Percentiles rank a stretch among this genome's conserved stretches.
Conservation (phyloP, 1,284 basidiomycete species). For the Flammula alnicola region DNA sequence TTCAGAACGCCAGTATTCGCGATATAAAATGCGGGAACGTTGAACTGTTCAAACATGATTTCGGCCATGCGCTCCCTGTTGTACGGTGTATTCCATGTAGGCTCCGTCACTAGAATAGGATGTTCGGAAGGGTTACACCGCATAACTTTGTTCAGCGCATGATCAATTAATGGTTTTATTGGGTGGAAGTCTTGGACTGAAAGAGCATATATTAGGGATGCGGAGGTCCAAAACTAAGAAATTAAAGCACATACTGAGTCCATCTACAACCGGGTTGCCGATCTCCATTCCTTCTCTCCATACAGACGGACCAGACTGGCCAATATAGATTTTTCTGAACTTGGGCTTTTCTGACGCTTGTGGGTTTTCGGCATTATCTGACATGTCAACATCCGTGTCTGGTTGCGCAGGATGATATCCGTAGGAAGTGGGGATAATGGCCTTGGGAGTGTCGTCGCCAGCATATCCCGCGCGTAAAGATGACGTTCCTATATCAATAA, state of each 20-base stretch:
- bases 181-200: slow-evolving; percentile 83
- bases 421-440: slow-evolving; percentile 89
- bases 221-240: slow-evolving; percentile 11
- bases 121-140: slow-evolving; percentile 81
- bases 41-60: slow-evolving; percentile 96
- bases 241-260: slow-evolving; percentile 67
- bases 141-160: slow-evolving; percentile 79
- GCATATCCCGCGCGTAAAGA: slow-evolving; percentile 94
- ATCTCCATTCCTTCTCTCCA: slow-evolving; percentile 93
- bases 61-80: slow-evolving; percentile 94
- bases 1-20: slow-evolving; percentile 96
- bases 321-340: slow-evolving; percentile 79
- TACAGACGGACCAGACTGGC: slow-evolving; percentile 90
- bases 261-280: slow-evolving; percentile 83
- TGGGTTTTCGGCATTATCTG: slow-evolving; percentile 43
- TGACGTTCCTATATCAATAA: slow-evolving; percentile 92
- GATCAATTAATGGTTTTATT: slow-evolving; percentile 74
- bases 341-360: slow-evolving; percentile 38
- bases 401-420: slow-evolving; percentile 64
- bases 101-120: slow-evolving; percentile 93
- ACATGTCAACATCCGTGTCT: slow-evolving; percentile 63
- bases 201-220: slow-evolving; percentile 11
- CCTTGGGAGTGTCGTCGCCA: slow-evolving; percentile 95
- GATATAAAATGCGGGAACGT: slow-evolving; percentile 95
- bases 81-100: slow-evolving; percentile 92